Evolutionary conservation across 2,329 filamentous ascomycete genomes (phyloP), one percentile per base, ranked within the genome.

Genomic region (Gliomastix tumulicola): DNA sequence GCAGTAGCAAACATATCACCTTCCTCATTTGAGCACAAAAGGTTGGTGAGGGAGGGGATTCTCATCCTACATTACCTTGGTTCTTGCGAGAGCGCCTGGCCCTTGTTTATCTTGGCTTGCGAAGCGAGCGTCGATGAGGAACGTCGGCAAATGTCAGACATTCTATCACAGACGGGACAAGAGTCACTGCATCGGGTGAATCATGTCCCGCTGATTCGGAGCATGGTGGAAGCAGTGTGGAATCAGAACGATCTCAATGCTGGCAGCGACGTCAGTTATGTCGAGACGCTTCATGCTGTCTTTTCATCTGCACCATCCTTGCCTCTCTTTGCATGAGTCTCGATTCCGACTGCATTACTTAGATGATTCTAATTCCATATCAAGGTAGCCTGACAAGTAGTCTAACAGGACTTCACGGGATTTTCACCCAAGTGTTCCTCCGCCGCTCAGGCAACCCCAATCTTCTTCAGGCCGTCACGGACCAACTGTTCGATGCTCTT

Each of bases 171-270:
- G 15, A 38, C 36, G 8, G 20, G 30, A 9, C 36, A 30, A 23
- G 36, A 38, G 23, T 17, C 30, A 17, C 19, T 23, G 8, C 30
- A 38, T 20, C 36, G 36, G 16, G 37, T 35, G n/a, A 34, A 34
- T 18, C 31, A 38, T n/a, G 17, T 38, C 13, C 13, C 16, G 11
- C 17, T 41, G 9, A 35, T 41, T 11, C 39, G 37, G 25, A 28
- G 33, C 7, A 35, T 41, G 30, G 18, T 38, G 11, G 32, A 33
- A 17, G 36, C 39, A 4, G 15, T 38, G 17, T 41, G 39, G 39
- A 41, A 38, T 19, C 39, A 41, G n/a, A 38, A 41, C 13, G 39
- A 41, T 35, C 39, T 41, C 10, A 22, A 34, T 16, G 22, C 37
- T 18, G 39, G 38, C 6, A 35, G 20, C 25, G 6, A 34, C 27